phyloP scores from a whole-genome alignment of 2,329 filamentous ascomycete species.

The Chlorencoelia australis region DNA sequence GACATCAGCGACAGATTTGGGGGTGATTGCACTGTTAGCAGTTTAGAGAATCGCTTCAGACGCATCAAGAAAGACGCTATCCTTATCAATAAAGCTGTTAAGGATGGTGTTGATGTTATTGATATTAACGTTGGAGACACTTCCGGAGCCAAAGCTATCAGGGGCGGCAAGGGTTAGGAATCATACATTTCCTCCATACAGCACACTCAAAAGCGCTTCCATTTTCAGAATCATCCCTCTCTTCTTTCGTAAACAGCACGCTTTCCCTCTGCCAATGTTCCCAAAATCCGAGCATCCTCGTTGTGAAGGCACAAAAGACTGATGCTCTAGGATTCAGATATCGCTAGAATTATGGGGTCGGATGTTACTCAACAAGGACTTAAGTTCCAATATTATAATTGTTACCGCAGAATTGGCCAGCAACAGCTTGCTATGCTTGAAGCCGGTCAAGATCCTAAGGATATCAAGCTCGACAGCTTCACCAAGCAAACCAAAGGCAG shows the following conservation, averaged over 20 bases:
- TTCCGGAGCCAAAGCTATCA: conserved; percentile 4
- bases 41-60: conserved; percentile 32
- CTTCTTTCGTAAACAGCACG: background rate
- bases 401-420: conserved; percentile 41
- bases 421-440: conserved; percentile 35
- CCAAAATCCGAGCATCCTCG: no score
- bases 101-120: conserved; percentile 27
- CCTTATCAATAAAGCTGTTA: conserved; percentile 26
- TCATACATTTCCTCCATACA: conserved; percentile 3
- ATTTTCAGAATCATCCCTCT: no score
- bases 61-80: conserved; percentile 31
- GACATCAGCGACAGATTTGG: conserved; percentile 23
- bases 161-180: conserved; percentile 4
- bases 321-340: conserved; percentile 5
- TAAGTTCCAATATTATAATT: conserved; percentile 15
- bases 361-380: conserved; percentile 16
- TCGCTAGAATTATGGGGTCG: conserved; percentile 17
- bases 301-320: no score
- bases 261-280: no score
- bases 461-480: conserved; percentile 14
- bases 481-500: conserved; percentile 7
- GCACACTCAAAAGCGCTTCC: conserved; percentile 7
- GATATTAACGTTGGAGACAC: conserved; percentile 21
- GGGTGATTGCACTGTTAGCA: conserved; percentile 26
- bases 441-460: conserved; percentile 33